A percentile compares a stretch with the other conserved stretches of the same genome.
These are phyloP conservation scores for Linum tenue DNA, from an alignment of 345 rosid species.

Conservation along the genomic window DNA sequence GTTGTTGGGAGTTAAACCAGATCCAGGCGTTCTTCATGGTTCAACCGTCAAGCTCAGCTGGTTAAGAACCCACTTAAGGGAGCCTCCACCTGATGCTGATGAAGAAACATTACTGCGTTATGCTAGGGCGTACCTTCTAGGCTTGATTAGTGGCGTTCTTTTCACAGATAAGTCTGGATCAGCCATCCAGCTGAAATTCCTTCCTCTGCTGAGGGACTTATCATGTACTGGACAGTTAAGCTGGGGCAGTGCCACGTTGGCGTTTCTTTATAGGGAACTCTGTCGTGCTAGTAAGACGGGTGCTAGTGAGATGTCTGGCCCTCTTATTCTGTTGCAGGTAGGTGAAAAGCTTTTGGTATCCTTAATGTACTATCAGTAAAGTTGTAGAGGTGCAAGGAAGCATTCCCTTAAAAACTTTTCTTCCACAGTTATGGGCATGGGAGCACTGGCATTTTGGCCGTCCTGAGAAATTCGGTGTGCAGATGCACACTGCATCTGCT, in stretches of 20 bases:
- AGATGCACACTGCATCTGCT: not conserved
- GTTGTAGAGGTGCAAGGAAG: not conserved
- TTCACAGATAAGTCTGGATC: conserved; percentile 8
- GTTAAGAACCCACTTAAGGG: conserved; percentile 1
- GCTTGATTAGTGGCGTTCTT: conserved; percentile 5
- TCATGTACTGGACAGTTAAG: not conserved
- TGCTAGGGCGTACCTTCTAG: conserved; percentile 5
- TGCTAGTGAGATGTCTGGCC: conserved; percentile 8
- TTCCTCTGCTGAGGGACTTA: conserved; percentile 9
- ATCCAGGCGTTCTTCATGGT: not conserved
- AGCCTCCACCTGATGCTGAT: not conserved
- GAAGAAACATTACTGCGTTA: conserved; percentile 1
- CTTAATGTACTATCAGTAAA: not conserved
- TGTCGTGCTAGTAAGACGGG: not conserved
- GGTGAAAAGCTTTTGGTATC: not conserved
- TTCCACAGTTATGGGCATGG: conserved; percentile 9
- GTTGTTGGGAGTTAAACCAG: conserved; percentile 6
- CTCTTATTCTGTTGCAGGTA: conserved; percentile 4
- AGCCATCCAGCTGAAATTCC: conserved; percentile 6
- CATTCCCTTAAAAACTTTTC: not conserved
- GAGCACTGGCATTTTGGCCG: not conserved
- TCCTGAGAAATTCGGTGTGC: not conserved
- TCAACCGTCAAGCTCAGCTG: not conserved
- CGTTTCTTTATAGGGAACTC: conserved; percentile 12
- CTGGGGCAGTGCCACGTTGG: conserved; percentile 11